A percentile compares a stretch with the other conserved stretches of the same genome.
Evolutionary conservation across 345 rosid genomes (phyloP).

Genomic region (Sisymbrium altissimum): DNA sequence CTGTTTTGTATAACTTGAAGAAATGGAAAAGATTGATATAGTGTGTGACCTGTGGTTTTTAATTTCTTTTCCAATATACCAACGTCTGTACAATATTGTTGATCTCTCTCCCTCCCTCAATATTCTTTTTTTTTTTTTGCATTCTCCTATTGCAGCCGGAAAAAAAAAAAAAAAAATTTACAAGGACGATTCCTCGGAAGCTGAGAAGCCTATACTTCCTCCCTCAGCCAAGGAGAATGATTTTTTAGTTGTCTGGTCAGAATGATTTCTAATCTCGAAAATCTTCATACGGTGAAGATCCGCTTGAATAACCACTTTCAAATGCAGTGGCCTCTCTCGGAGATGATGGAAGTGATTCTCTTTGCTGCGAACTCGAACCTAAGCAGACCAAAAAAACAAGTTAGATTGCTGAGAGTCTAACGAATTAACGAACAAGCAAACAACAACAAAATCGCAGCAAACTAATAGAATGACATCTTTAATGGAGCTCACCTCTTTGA

Average conservation of each 20-base stretch:
- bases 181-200: conserved; percentile 19
- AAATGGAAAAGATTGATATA: background rate
- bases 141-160: conserved; percentile 2
- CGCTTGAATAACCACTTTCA: conserved; percentile 76
- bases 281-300: conserved; percentile 83
- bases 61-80: conserved; percentile 25
- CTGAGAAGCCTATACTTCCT: conserved; percentile 11
- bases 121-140: background rate
- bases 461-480: background rate
- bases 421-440: background rate
- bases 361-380: conserved; percentile 79
- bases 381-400: conserved; percentile 10
- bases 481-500: conserved; percentile 56
- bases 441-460: background rate
- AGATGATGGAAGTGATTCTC: conserved; percentile 73
- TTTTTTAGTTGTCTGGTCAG: background rate
- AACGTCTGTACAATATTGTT: conserved; percentile 29
- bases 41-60: conserved; percentile 10
- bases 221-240: conserved; percentile 20
- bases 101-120: background rate
- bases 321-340: conserved; percentile 67
- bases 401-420: background rate
- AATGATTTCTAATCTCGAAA: conserved; percentile 42
- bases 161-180: conserved; percentile 21
- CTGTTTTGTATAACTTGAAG: too few relatives aligned